Evolutionary conservation across 2,329 filamentous ascomycete genomes (phyloP).

Genomic region (Cytospora leucostoma): DNA sequence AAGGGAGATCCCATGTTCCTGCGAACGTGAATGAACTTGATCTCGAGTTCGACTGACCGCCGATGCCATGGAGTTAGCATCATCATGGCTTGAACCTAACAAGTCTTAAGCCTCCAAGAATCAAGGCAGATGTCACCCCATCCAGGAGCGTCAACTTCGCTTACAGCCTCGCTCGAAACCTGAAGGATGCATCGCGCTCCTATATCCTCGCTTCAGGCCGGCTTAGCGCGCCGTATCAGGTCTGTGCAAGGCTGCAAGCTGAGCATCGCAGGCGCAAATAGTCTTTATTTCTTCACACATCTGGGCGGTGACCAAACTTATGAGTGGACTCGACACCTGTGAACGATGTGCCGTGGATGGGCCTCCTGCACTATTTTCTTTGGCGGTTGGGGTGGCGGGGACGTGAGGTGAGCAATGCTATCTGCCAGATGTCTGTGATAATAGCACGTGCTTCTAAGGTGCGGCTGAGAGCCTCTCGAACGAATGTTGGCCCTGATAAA

Average conservation of each 20-base stretch:
- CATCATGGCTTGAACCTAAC: neutral
- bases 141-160: conserved; percentile 8
- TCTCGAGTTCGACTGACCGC: neutral
- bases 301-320: neutral
- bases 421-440: neutral
- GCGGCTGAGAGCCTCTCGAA: neutral
- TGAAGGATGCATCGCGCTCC: neutral
- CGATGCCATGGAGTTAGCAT: neutral
- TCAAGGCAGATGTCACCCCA: neutral
- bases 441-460: conserved; percentile 9
- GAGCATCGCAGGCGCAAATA: neutral
- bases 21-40: neutral
- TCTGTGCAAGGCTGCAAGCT: conserved; percentile 8
- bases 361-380: neutral
- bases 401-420: neutral
- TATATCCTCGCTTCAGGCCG: neutral
- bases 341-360: neutral
- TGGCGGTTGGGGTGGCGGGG: neutral
- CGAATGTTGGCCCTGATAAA: neutral
- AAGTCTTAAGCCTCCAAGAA: neutral
- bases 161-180: conserved; percentile 4
- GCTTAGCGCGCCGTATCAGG: conserved; percentile 8
- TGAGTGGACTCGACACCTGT: neutral
- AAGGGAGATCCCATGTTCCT: no score
- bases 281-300: neutral